Base-by-base conservation (phyloP, 2,329 filamentous ascomycete species). In the Coniochaeta sp. region DNA sequence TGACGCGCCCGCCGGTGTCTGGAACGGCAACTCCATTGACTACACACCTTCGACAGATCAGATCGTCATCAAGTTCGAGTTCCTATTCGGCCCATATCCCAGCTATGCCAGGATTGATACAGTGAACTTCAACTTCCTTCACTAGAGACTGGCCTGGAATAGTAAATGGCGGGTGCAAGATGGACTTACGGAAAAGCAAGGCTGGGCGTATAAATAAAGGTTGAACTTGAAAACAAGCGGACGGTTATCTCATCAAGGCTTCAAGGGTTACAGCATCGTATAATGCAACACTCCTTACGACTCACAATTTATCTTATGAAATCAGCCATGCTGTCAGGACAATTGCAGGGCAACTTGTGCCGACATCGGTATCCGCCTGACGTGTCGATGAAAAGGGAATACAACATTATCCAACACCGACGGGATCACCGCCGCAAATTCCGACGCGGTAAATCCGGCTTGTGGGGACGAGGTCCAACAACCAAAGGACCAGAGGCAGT, bases 31-130 rank as follows among this genome's bases (percentile, higher is more conserved):
- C 24, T 26, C 17, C 1, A 24, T 52, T 14, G 31, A 44, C 12
- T 59, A 59, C 28, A 59, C 40, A 12, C 58, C 58, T 9, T 19
- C 40, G 26, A 52, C 24, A 3, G 43, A 59, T 47, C 17, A 26
- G 36, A 7, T 52, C 11, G 40, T 40, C 24, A 40, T 59, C 24
- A 59, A 36, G 43, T 59, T 59, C n/a, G 58, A 59, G 58, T 52
- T 58, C 3, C 63, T 81, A 50, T 73, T 82, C n/a, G 76, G 54
- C 11, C 31, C 54, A 12, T 34, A 57, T 12, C 28, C 54, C 5
- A 38, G 54, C 34, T 22, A 36, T 57, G 34, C 34, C 12, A 57
- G 54, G 54, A 57, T 57, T 57, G 54, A 57, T 26, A 38, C 31
- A 19, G 54, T 57, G 9, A 38, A 38, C 31, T 57, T 57, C 22